Evolutionary conservation across 2,329 filamentous ascomycete genomes (phyloP), one percentile per base, ranked within the genome.

Genomic region (Xylaria sp.): DNA sequence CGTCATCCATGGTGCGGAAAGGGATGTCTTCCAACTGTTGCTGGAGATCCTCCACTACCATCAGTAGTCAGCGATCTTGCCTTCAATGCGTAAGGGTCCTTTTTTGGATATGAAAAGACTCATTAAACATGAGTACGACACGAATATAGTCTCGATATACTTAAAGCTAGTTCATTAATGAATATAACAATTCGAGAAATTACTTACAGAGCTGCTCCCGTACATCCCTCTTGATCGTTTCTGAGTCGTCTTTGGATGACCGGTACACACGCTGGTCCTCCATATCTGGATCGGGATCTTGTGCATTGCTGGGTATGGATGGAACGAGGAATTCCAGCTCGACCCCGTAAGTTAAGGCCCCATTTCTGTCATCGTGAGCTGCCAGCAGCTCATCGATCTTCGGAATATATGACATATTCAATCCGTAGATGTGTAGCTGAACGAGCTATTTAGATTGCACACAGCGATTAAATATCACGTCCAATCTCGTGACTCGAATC

Each of bases 311-410:
- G 0, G 20, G 4, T 4, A 76, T 23, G 10, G 63, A 49, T 0
- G 74, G 65, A 6, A 74, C 10, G 17, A 77, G 63, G 51, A 77
- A 76, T 51, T 77, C 74, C 1, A 77, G 31, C 56, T 77, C 75
- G 28, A 77, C 54, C 4, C 75, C 76, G 42, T 73, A 75, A 13
- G 76, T 77, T 9, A 77, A 59, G 6, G 48, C 4, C 3, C 72
- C 72, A 0, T 31, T 36, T 4, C 57, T 65, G 26, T 75, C 74
- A 40, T 76, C 65, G 4, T 57, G 49, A 1, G 71, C 71, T 26
- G 69, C 69, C 59, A 75, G 70, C 15, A 70, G 69, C 13, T 63
- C 40, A 11, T 72, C 68, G 10, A 69, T 66, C 48, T 75, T 75
- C 13, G 44, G 51, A 20, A 65, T 58, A 3, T 36, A 53, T 15